Evolutionary conservation across 2,329 filamentous ascomycete species (phyloP).

Genomic region (Septoria petroselini): DNA sequence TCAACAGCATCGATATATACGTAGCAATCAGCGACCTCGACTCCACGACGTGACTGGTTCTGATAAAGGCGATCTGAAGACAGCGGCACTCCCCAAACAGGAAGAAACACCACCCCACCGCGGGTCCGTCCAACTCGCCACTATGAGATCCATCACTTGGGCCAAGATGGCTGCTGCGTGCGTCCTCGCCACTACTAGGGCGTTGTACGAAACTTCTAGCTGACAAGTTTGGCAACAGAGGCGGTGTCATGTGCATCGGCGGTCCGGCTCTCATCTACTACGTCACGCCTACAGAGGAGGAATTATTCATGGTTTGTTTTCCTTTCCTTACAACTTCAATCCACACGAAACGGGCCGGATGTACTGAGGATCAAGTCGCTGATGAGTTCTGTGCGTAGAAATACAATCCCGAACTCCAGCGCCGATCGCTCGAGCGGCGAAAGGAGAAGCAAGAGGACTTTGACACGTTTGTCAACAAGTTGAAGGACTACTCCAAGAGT

Average conservation of each 20-base stretch:
- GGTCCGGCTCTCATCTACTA: constrained; percentile 81
- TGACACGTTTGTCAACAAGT: constrained; percentile 74
- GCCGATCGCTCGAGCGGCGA: constrained; percentile 76
- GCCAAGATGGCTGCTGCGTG: constrained; percentile 71
- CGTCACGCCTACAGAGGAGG: constrained; percentile 80
- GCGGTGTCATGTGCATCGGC: constrained; percentile 68
- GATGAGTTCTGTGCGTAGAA: constrained; percentile 45
- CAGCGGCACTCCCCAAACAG: no score
- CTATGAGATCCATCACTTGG: constrained; percentile 50
- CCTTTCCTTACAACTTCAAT: no score
- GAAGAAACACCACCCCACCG: no score
- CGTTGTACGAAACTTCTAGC: not conserved
- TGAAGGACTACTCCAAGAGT: constrained; percentile 88
- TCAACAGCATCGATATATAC: constrained; percentile 3
- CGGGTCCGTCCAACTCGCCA: constrained; percentile 1
- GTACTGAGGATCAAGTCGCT: not conserved
- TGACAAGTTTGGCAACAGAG: constrained; percentile 50
- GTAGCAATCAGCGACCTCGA: no score
- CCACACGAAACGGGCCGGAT: not conserved
- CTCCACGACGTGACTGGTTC: no score
- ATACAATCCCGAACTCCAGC: constrained; percentile 94
- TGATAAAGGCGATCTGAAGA: no score
- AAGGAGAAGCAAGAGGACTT: constrained; percentile 78
- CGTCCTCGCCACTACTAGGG: constrained; percentile 37
- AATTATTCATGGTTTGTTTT: constrained; percentile 66